Base-by-base conservation (phyloP, 495 filamentous ascomycete species). In the Hypoxylon fragiforme region DNA sequence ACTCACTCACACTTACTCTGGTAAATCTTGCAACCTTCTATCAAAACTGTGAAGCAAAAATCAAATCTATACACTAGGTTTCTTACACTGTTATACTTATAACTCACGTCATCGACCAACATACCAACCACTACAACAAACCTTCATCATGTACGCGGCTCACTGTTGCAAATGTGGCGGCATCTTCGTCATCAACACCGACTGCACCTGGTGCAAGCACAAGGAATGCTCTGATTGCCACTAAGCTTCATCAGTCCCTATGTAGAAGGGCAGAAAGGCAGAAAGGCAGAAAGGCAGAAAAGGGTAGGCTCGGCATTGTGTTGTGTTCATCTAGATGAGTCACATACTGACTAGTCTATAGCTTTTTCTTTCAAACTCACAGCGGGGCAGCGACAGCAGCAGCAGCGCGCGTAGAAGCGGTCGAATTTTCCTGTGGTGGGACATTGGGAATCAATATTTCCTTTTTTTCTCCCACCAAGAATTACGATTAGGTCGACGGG, bases 161-260 rank as follows among this genome's bases (percentile, higher is more conserved):
- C 73, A 74, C 44, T 77, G 74, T 72, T 76, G 73, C 67, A 63
- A 75, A 52, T 77, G 74, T 64, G 72, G 73, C 13, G 57, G 68
- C 46, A 69, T 77, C 45, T 73, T 77, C 47, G 74, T 77, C 63
- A 77, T 77, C 67, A 77, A 73, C 71, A 70, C 52, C 31, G 47
- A 59, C 30, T 77, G 74, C 66, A 56, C 58, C 9, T 70, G 72
- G 65, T 77, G 74, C 65, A 67, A 64, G 31, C 74, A 77, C 57
- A 53, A 57, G 44, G 70, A 76, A 41, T 77, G 74, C 65, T 39
- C 53, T 30, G 66, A 75, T 30, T 77, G 74, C 54, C 35, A 69
- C 51, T 77, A 64, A 71, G 38, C 43, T 28, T 15, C 3, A 14
- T 20, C 22, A 15, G 12, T 19, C 50, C n/a, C 21, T 39, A 3